Percentiles rank a stretch among this genome's conserved stretches.
These are phyloP conservation scores for Coelastrella sp. DNA, from an alignment of 139 green algal genomes.

Conservation along the genomic window DNA sequence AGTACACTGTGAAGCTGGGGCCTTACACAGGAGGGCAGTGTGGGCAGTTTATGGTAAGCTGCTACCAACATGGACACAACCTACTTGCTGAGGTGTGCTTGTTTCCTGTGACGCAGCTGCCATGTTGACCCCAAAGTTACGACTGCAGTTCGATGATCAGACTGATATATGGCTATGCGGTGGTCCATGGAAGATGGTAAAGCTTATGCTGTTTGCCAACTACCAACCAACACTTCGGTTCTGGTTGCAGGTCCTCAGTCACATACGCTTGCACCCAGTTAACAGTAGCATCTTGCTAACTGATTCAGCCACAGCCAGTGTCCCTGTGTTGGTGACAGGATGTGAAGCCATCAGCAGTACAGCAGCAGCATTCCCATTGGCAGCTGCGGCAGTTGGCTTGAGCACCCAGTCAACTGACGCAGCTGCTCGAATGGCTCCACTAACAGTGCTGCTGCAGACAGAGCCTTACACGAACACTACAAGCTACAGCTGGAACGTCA, in stretches of 20 bases:
- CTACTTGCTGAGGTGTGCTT: no score
- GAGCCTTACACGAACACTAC: neutral
- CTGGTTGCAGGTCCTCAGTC: slow-evolving; percentile 25
- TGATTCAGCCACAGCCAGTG: neutral
- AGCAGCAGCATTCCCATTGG: slow-evolving; percentile 1
- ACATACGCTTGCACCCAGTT: neutral
- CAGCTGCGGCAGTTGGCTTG: slow-evolving; percentile 28
- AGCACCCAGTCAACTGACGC: neutral
- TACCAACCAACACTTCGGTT: no score
- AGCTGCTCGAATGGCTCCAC: slow-evolving; percentile 2
- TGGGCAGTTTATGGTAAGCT: slow-evolving; percentile 9
- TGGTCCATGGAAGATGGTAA: no score
- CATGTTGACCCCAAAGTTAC: no score
- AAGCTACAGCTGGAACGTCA: slow-evolving; percentile 7
- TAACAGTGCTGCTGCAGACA: neutral
- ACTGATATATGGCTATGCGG: no score
- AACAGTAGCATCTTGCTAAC: slow-evolving; percentile 24
- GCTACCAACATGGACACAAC: no score
- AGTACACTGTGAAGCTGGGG: slow-evolving; percentile 12
- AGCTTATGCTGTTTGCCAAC: no score
- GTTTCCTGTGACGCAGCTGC: no score
- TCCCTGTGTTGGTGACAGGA: neutral
- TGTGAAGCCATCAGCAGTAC: neutral
- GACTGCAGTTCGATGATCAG: no score
- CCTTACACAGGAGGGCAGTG: neutral